A percentile compares a stretch with the other conserved stretches of the same genome.
Evolutionary conservation across 768 basidiomycete genomes (phyloP).

Genomic region (Naganishia vishniacii): DNA sequence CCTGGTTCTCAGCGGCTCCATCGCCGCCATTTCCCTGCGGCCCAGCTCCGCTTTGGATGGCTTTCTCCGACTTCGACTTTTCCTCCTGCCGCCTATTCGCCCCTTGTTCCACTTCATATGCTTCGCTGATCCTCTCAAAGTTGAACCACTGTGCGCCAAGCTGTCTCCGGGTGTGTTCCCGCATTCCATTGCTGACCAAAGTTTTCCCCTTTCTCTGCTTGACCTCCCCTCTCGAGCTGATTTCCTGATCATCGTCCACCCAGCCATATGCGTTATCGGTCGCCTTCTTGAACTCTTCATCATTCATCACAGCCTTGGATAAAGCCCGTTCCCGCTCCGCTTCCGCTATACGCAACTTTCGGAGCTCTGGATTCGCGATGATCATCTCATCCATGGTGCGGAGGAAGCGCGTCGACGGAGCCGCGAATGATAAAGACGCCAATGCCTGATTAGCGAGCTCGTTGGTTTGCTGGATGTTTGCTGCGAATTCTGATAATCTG

Average conservation of each 20-base stretch:
- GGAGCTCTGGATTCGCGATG: background rate
- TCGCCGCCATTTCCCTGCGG: background rate
- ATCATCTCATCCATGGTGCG: conserved; percentile 18
- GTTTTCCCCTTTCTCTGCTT: conserved; percentile 9
- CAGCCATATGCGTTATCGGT: conserved; percentile 16
- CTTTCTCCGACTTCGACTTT: background rate
- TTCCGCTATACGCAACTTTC: background rate
- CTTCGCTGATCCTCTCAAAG: conserved; percentile 13
- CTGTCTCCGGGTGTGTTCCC: conserved; percentile 2
- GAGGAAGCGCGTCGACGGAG: conserved; percentile 8
- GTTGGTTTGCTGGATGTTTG: conserved; percentile 13
- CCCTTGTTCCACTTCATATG: conserved; percentile 5
- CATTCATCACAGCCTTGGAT: background rate
- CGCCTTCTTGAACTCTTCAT: background rate
- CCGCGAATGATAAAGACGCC: conserved; percentile 5
- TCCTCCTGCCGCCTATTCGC: background rate
- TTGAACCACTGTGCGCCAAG: conserved; percentile 4
- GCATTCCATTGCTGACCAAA: conserved; percentile 14
- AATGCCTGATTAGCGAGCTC: conserved; percentile 14
- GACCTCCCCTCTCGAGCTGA: background rate
- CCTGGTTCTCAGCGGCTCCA: background rate
- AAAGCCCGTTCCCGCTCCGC: conserved; percentile 13
- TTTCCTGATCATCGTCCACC: conserved; percentile 14
- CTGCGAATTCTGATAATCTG: background rate
- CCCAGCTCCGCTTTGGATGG: too few relatives aligned